phyloP scores from a whole-genome alignment of 2,329 filamentous ascomycete species.

The Talaromyces sp. region DNA sequence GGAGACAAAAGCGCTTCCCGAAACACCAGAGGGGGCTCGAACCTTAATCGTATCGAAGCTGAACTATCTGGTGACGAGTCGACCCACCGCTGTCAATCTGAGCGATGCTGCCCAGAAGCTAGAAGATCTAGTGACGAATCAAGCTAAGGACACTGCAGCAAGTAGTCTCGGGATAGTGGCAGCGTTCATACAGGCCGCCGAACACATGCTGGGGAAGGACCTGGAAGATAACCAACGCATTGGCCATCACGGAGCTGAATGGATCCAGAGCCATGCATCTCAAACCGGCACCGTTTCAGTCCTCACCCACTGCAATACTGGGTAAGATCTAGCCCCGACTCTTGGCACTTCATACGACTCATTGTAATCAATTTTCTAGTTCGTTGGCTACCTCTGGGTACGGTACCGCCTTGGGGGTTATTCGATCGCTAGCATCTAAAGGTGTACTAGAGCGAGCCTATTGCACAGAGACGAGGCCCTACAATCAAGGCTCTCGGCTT shows the following conservation, averaged over 20 bases:
- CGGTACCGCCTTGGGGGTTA: conserved; percentile 91
- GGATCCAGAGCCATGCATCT: conserved; percentile 67
- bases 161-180: conserved; percentile 57
- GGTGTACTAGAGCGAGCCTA: conserved; percentile 77
- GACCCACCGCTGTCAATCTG: conserved; percentile 93
- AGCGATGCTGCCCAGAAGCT: conserved; percentile 85
- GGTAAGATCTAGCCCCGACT: conserved; percentile 53
- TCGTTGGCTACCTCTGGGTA: conserved; percentile 97
- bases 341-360: conserved; percentile 5
- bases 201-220: conserved; percentile 84
- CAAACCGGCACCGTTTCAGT: conserved; percentile 69
- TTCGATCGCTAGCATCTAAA: conserved; percentile 74
- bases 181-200: conserved; percentile 77
- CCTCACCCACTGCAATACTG: conserved; percentile 96
- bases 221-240: conserved; percentile 85
- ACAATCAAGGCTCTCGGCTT: conserved; percentile 94
- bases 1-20: conserved; percentile 43
- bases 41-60: conserved; percentile 74
- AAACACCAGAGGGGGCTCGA: conserved; percentile 62
- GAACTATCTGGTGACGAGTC: conserved; percentile 82
- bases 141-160: conserved; percentile 36
- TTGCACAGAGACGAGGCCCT: conserved; percentile 95
- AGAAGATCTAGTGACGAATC: conserved; percentile 62
- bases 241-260: conserved; percentile 78
- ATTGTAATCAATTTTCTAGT: conserved; percentile 41